A percentile compares a stretch with the other conserved stretches of the same genome.
These are phyloP conservation scores for Cercospora beticola DNA, from an alignment of 2,329 filamentous ascomycete genomes.

Conservation along the genomic window DNA sequence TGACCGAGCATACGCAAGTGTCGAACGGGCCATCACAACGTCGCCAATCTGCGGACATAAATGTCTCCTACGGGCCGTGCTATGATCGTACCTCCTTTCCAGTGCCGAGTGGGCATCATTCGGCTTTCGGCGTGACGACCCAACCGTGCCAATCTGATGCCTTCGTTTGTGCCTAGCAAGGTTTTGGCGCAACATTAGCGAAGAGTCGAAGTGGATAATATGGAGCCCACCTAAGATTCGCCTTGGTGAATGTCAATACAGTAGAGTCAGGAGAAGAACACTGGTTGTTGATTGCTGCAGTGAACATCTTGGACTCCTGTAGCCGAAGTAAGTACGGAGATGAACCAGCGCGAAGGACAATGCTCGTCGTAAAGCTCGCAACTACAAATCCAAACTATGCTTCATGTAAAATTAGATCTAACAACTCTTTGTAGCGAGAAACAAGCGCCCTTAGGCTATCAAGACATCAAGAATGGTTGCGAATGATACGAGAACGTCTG, in stretches of 20 bases:
- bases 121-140: neutral
- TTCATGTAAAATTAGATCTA: neutral
- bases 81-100: neutral
- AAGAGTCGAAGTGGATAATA: neutral
- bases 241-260: neutral
- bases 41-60: neutral
- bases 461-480: neutral
- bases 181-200: too few relatives aligned
- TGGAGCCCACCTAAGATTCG: neutral
- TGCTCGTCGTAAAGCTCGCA: neutral
- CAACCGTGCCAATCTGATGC: neutral
- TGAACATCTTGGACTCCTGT: neutral
- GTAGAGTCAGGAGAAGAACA: neutral
- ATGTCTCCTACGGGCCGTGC: neutral
- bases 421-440: neutral
- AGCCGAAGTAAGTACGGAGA: neutral
- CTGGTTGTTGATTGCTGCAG: neutral
- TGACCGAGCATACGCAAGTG: neutral
- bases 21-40: neutral
- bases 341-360: neutral
- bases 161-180: too few relatives aligned
- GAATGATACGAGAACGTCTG: neutral
- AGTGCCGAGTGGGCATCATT: neutral
- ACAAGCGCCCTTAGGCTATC: neutral
- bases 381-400: neutral